Evolutionary conservation across 2,329 filamentous ascomycete species (phyloP).

Genomic region (Dryadomyces quercivorus): DNA sequence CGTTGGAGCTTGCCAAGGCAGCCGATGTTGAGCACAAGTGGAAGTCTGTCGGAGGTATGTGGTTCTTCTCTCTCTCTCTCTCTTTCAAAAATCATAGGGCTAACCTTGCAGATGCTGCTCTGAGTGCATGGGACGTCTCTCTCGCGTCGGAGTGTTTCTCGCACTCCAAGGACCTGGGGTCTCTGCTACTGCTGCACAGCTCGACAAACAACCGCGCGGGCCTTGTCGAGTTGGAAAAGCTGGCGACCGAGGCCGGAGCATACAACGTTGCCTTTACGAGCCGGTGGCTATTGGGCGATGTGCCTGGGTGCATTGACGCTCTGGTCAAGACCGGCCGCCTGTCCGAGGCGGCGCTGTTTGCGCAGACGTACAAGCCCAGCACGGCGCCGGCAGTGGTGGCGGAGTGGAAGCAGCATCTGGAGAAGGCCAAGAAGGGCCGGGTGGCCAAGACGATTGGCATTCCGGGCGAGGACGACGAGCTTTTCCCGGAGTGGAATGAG

Average conservation of each 20-base stretch:
- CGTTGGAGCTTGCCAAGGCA: conserved; percentile 69
- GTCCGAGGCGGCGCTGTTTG: conserved; percentile 81
- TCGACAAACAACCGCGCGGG: conserved; percentile 71
- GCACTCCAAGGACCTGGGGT: conserved; percentile 81
- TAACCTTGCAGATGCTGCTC: conserved; percentile 53
- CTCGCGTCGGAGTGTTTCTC: conserved; percentile 90
- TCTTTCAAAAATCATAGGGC: not conserved
- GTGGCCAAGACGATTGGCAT: conserved; percentile 74
- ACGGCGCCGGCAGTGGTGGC: conserved; percentile 53
- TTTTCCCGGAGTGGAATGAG: conserved; percentile 95
- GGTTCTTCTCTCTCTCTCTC: not conserved
- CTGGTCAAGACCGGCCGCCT: conserved; percentile 66
- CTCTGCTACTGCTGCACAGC: conserved; percentile 75
- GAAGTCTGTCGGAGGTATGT: conserved; percentile 67
- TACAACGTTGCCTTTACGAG: conserved; percentile 92
- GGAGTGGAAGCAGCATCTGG: conserved; percentile 72
- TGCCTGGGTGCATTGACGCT: conserved; percentile 69
- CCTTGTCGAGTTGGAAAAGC: conserved; percentile 55
- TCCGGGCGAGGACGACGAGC: conserved; percentile 69
- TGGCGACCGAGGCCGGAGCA: conserved; percentile 63
- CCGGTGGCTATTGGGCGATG: conserved; percentile 75
- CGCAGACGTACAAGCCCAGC: conserved; percentile 91
- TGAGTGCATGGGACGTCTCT: conserved; percentile 73
- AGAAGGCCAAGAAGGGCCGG: conserved; percentile 75
- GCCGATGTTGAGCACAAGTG: conserved; percentile 93